Conservation (phyloP, 164 flowering plant species). For the grape (Vitis vinifera) region DNA sequence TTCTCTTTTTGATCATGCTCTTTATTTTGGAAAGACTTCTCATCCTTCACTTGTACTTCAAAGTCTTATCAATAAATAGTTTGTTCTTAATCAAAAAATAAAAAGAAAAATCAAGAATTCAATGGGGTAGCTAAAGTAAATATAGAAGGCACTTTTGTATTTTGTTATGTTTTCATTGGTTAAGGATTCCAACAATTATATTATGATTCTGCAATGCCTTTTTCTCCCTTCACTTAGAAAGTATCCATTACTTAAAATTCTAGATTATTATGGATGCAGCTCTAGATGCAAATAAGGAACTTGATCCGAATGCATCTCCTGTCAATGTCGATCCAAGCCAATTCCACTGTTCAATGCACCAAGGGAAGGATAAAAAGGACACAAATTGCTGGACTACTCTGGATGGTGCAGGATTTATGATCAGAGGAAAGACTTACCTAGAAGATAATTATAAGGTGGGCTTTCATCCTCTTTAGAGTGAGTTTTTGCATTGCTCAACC, state of each 20-base stretch:
- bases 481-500: not conserved
- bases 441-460: conserved; percentile 76
- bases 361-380: conserved; percentile 63
- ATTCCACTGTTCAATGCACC: conserved; percentile 58
- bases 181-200: no score
- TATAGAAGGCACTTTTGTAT: no score
- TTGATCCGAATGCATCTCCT: conserved; percentile 49
- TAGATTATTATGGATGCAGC: conserved; percentile 35
- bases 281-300: conserved; percentile 38
- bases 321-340: conserved; percentile 45
- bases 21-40: no score
- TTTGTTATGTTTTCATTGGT: no score
- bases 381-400: conserved; percentile 86
- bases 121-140: no score
- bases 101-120: no score
- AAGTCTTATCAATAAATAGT: no score
- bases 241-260: not conserved
- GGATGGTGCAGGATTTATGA: conserved; percentile 76
- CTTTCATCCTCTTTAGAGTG: not conserved
- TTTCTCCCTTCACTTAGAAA: not conserved
- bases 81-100: no score
- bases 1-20: no score
- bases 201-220: not conserved
- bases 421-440: conserved; percentile 86
- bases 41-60: no score